Base-by-base conservation (phyloP, 169 alveolate genomes). In the Babesia bigemina region DNA sequence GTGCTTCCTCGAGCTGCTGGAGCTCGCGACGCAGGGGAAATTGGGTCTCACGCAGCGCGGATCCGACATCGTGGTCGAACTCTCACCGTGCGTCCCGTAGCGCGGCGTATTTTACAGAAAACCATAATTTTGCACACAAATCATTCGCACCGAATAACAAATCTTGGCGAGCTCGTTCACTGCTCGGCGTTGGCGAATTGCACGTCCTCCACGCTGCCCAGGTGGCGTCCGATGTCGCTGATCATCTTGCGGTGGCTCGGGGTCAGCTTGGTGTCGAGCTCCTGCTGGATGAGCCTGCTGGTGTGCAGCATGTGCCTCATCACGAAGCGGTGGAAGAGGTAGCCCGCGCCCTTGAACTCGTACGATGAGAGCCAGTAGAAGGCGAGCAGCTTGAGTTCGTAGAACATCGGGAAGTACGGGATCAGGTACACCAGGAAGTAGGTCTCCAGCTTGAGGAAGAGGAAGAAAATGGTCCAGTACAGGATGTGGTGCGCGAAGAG, bases 331-430 rank as follows among this genome's bases (percentile, higher is more conserved):
- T 83, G 86, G 73, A 72, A 89, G 24, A 89, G 56, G 60, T 85
- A 89, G 17, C 94, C 94, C 16, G 94, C 92, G 16, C 94, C 94
- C 63, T 85, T 88, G 82, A 89, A 89, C 45, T 86, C 79, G 50
- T 85, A 91, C 33, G 90, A 83, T 53, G 75, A 86, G 57, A 89
- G 85, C 94, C 94, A 89, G 74, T 66, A 89, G 71, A 89, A 89
- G 55, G 74, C 45, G 72, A 84, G 61, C 76, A 89, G 67, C 58
- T 89, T 89, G 24, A 75, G 28, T 63, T 89, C 94, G 61, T 66
- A 81, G 66, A 75, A 89, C 67, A 85, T 77, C n/a, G 94, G 94
- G 16, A 86, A 44, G 69, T 50, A 75, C 26, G 76, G 78, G 72
- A 65, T 62, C 21, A 84, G 16, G 58, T 70, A 75, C 7, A 48